Evolutionary conservation across 169 alveolate genomes (phyloP).

Genomic region (Toxoplasma gondii): DNA sequence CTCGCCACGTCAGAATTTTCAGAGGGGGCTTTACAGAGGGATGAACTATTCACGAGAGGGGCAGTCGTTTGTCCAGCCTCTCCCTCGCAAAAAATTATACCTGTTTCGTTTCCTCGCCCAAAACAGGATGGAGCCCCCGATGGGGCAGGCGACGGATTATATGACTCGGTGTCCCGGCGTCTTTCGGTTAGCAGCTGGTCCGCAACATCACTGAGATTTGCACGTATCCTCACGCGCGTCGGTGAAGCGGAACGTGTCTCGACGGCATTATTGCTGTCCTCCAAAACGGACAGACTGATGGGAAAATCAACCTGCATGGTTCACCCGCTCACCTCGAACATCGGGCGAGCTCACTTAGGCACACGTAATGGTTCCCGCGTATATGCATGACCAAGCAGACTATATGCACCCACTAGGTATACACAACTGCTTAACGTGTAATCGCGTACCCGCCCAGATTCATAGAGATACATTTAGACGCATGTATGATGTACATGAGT

Average conservation of each 20-base stretch:
- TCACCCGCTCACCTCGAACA: not conserved
- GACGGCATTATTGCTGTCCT: not conserved
- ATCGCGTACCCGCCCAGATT: not conserved
- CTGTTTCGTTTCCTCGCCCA: too few species aligned
- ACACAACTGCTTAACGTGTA: not conserved
- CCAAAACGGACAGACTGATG: not conserved
- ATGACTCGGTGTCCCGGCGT: not conserved
- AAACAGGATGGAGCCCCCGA: too few species aligned
- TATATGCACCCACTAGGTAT: not conserved
- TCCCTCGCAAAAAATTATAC: too few species aligned
- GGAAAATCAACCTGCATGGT: slow-evolving; percentile 5
- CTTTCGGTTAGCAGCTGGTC: not conserved
- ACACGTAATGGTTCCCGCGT: not conserved
- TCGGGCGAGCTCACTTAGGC: not conserved
- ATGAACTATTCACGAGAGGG: too few species aligned
- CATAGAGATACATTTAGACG: too few species aligned
- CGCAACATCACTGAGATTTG: not conserved
- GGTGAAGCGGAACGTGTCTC: not conserved
- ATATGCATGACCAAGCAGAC: not conserved
- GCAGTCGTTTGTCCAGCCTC: too few species aligned
- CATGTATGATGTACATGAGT: too few species aligned
- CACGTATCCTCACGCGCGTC: not conserved
- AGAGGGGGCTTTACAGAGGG: too few species aligned
- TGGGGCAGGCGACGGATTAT: not conserved
- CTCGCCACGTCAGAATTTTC: too few species aligned